These are phyloP conservation scores for Pholiota conissans DNA, from an alignment of 768 basidiomycete species.

Conservation along the genomic window DNA sequence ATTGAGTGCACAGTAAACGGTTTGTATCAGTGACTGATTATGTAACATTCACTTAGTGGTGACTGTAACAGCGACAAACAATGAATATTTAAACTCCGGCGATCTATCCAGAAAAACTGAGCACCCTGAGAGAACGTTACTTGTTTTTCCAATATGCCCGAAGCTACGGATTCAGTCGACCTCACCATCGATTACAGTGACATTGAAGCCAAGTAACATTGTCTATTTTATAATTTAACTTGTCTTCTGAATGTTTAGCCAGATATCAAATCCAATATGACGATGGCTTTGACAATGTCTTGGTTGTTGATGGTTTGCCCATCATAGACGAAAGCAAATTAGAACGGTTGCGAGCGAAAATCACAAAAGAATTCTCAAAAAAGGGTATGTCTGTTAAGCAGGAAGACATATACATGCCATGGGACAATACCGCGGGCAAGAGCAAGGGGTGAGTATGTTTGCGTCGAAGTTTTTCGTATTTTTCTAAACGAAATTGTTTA, in stretches of 20 bases:
- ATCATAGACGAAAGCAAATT: slow-evolving; percentile 85
- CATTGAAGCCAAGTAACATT: slow-evolving; percentile 76
- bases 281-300: slow-evolving; percentile 85
- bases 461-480: background rate
- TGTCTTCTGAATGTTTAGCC: slow-evolving; percentile 3
- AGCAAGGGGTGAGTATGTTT: slow-evolving; percentile 86
- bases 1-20: too few species aligned
- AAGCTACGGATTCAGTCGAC: slow-evolving; percentile 40
- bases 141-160: slow-evolving; percentile 41
- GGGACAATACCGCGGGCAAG: slow-evolving; percentile 79
- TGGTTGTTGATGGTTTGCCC: slow-evolving; percentile 93
- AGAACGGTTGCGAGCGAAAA: slow-evolving; percentile 77
- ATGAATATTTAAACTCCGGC: too few species aligned
- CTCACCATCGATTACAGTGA: slow-evolving; percentile 85
- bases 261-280: slow-evolving; percentile 88
- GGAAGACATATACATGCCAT: slow-evolving; percentile 84
- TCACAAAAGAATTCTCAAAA: slow-evolving; percentile 81
- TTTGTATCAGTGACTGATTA: too few species aligned
- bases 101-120: too few species aligned
- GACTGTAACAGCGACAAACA: too few species aligned
- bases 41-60: too few species aligned
- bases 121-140: too few species aligned
- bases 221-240: background rate
- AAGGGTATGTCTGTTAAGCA: slow-evolving; percentile 77
- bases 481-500: slow-evolving; percentile 5